Conservation (phyloP, 2,329 filamentous ascomycete species). For the Pseudocercospora cruenta region DNA sequence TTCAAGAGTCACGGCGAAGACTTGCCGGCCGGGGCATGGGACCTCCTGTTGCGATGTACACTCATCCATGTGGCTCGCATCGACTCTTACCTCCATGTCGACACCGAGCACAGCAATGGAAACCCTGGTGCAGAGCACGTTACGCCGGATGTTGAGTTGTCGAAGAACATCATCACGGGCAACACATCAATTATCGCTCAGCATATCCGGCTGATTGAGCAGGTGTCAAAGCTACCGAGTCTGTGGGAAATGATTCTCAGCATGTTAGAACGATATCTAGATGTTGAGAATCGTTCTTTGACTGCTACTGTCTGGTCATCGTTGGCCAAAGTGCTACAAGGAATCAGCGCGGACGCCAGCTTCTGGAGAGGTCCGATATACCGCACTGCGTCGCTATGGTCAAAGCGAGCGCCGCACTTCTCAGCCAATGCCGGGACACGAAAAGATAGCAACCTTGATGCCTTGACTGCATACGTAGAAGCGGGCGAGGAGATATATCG, state of each 20-base stretch:
- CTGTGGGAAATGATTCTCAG: constrained; percentile 76
- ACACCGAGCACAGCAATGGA: constrained; percentile 4
- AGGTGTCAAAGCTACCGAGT: constrained; percentile 66
- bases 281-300: constrained; percentile 44
- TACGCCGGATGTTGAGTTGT: constrained; percentile 58
- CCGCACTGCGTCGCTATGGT: constrained; percentile 38
- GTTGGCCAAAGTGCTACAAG: constrained; percentile 45
- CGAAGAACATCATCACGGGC: constrained; percentile 72
- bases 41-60: constrained; percentile 77
- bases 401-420: constrained; percentile 33
- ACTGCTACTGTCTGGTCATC: constrained; percentile 48
- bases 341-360: constrained; percentile 26
- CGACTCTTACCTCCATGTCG: constrained; percentile 41
- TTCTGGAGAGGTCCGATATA: constrained; percentile 35
- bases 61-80: constrained; percentile 72
- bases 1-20: constrained; percentile 89
- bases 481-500: constrained; percentile 77
- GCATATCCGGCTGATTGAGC: constrained; percentile 73
- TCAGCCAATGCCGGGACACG: constrained; percentile 11
- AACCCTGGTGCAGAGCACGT: not conserved
- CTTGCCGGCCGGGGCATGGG: constrained; percentile 77
- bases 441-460: constrained; percentile 67
- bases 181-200: constrained; percentile 73
- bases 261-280: constrained; percentile 63
- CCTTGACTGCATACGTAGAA: constrained; percentile 81